Evolutionary conservation across 2,329 filamentous ascomycete species (phyloP).

Genomic region (Epichloe festucae): DNA sequence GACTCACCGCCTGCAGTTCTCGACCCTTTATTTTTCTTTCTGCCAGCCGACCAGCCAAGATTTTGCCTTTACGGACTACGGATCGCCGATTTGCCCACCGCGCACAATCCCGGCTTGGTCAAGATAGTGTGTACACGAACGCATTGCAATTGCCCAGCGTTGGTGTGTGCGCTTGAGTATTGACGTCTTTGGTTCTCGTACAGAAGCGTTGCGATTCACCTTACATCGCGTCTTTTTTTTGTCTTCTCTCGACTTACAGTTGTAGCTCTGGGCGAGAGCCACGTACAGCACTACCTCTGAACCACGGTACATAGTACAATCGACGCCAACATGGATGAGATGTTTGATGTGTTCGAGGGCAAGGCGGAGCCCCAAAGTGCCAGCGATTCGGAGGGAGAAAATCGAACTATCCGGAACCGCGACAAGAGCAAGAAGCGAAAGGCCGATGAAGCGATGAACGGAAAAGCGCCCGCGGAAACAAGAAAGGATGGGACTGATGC

Average conservation of each 20-base stretch:
- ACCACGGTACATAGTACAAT: background rate
- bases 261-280: background rate
- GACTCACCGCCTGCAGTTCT: constrained; percentile 13
- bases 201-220: background rate
- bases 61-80: background rate
- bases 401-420: constrained; percentile 37
- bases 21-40: constrained; percentile 13
- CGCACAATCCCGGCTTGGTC: background rate
- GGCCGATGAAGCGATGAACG: constrained; percentile 66
- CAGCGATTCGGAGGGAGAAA: constrained; percentile 30
- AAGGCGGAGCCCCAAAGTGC: constrained; percentile 27
- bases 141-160: constrained; percentile 11
- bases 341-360: constrained; percentile 74
- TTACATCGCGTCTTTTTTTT: background rate
- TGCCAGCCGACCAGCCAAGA: constrained; percentile 9
- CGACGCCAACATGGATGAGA: constrained; percentile 51
- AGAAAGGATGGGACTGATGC: constrained; percentile 13
- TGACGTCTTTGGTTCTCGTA: background rate
- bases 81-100: constrained; percentile 4
- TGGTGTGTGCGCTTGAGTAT: constrained; percentile 8
- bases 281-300: background rate
- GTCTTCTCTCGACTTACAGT: background rate
- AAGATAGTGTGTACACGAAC: background rate
- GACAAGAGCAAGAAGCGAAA: constrained; percentile 75
- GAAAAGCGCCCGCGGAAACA: constrained; percentile 13